Conservation (phyloP, 257 asterid species). For the Gentiana macrophylla region DNA sequence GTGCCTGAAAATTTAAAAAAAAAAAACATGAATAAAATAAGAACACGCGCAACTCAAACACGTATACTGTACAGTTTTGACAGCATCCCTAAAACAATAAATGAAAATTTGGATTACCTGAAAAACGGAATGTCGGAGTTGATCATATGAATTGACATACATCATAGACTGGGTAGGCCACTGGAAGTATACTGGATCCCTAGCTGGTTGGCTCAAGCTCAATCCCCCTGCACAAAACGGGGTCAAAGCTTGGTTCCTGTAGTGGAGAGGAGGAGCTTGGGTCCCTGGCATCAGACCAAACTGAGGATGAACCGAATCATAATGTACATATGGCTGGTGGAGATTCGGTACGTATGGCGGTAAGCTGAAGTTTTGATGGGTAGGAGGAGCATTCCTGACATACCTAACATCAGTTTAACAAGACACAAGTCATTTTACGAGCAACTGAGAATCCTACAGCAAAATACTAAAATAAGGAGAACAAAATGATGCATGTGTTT, state of each 20-base stretch:
- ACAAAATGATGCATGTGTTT: too few relatives aligned
- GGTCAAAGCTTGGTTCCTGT: slow-evolving; percentile 48
- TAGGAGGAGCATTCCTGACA: slow-evolving; percentile 54
- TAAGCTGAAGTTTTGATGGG: slow-evolving; percentile 35
- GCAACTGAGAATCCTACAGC: too few relatives aligned
- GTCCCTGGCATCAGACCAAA: slow-evolving; percentile 48
- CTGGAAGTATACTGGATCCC: slow-evolving; percentile 61
- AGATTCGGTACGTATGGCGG: slow-evolving; percentile 45
- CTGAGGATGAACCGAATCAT: slow-evolving; percentile 59
- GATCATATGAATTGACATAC: slow-evolving; percentile 86
- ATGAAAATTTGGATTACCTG: slow-evolving; percentile 41
- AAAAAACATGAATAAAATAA: too few relatives aligned
- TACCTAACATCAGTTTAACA: slow-evolving; percentile 43
- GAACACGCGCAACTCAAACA: background rate
- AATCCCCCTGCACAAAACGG: slow-evolving; percentile 66
- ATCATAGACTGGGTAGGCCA: slow-evolving; percentile 89
- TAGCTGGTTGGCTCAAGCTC: slow-evolving; percentile 49
- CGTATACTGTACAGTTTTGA: background rate
- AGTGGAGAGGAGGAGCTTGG: slow-evolving; percentile 46
- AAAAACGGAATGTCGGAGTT: slow-evolving; percentile 50
- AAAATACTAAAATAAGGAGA: too few relatives aligned
- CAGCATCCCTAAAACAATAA: background rate
- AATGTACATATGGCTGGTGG: slow-evolving; percentile 64
- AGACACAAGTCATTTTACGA: background rate
- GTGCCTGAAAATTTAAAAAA: slow-evolving; percentile 39